Conservation (phyloP, 1,284 basidiomycete genomes). For the Cutaneotrichosporon sp. region DNA sequence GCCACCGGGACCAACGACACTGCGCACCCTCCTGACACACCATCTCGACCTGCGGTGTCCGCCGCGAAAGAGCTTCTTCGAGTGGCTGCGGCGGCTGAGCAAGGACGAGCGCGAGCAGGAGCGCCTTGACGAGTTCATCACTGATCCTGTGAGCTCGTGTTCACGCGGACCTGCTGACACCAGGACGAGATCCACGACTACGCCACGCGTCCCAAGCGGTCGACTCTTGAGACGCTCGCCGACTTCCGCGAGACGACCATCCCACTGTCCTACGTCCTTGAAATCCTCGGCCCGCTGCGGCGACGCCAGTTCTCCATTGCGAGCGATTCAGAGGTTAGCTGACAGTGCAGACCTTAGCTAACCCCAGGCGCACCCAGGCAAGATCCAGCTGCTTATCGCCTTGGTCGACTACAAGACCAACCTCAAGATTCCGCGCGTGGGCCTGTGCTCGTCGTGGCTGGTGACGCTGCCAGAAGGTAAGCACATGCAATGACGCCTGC, state of each 20-base stretch:
- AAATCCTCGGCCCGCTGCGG: slow-evolving; percentile 80
- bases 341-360: slow-evolving; percentile 12
- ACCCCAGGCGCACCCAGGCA: slow-evolving; percentile 64
- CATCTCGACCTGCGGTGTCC: slow-evolving; percentile 82
- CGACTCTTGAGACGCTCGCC: slow-evolving; percentile 77
- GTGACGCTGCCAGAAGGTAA: slow-evolving; percentile 59
- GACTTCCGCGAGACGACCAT: slow-evolving; percentile 79
- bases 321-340: slow-evolving; percentile 63
- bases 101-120: slow-evolving; percentile 76
- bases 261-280: slow-evolving; percentile 78
- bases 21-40: slow-evolving; percentile 70
- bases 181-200: slow-evolving; percentile 88
- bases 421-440: slow-evolving; percentile 74
- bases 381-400: slow-evolving; percentile 83
- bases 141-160: slow-evolving; percentile 35
- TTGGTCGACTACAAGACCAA: slow-evolving; percentile 88
- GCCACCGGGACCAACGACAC: slow-evolving; percentile 60
- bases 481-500: slow-evolving; percentile 7
- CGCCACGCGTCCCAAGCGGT: slow-evolving; percentile 73
- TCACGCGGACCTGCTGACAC: slow-evolving; percentile 58
- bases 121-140: slow-evolving; percentile 76
- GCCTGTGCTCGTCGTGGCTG: slow-evolving; percentile 83
- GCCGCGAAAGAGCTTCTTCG: slow-evolving; percentile 80
- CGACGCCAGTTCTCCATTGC: slow-evolving; percentile 92
- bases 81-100: slow-evolving; percentile 72